Percentiles rank a stretch among this genome's conserved stretches.
Conservation (phyloP, 2,329 filamentous ascomycete species). For the Juglanconis juglandina region DNA sequence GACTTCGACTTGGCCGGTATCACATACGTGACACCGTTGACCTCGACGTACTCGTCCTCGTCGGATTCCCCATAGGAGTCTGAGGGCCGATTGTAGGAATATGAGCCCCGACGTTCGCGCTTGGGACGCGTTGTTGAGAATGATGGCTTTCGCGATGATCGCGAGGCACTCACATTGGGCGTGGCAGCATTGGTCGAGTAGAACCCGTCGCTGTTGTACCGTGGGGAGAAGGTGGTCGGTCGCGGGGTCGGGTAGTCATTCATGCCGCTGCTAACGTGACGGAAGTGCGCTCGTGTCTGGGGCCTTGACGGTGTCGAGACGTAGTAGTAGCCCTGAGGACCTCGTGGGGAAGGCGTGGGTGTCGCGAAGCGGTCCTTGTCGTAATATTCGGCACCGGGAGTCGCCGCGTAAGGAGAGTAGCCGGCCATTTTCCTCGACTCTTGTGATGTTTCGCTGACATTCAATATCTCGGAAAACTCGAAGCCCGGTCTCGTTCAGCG, state of each 20-base stretch:
- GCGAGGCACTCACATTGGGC: slow-evolving; percentile 61
- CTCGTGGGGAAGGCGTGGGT: slow-evolving; percentile 55
- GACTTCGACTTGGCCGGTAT: slow-evolving; percentile 49
- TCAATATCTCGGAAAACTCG: slow-evolving; percentile 19
- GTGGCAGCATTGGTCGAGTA: slow-evolving; percentile 47
- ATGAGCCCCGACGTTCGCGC: slow-evolving; percentile 55
- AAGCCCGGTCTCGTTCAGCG: slow-evolving; percentile 16
- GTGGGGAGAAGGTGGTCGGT: slow-evolving; percentile 53
- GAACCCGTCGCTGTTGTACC: slow-evolving; percentile 60
- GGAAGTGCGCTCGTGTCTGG: slow-evolving; percentile 51
- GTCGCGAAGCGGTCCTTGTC: slow-evolving; percentile 45
- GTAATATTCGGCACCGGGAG: slow-evolving; percentile 50
- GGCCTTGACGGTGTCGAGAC: slow-evolving; percentile 48
- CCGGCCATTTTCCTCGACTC: slow-evolving; percentile 37
- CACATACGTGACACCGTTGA: slow-evolving; percentile 51
- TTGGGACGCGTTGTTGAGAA: slow-evolving; percentile 42
- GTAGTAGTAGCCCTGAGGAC: slow-evolving; percentile 39
- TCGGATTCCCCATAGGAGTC: slow-evolving; percentile 60
- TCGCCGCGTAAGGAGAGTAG: slow-evolving; percentile 45
- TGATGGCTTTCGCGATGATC: slow-evolving; percentile 46
- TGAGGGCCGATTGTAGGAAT: slow-evolving; percentile 57
- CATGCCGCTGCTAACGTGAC: slow-evolving; percentile 40
- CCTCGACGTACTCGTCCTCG: slow-evolving; percentile 59
- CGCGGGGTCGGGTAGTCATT: slow-evolving; percentile 40
- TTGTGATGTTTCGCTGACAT: slow-evolving; percentile 32